These are phyloP conservation scores for Ganoderma sp. DNA, from an alignment of 1,284 basidiomycete genomes.

Conservation along the genomic window DNA sequence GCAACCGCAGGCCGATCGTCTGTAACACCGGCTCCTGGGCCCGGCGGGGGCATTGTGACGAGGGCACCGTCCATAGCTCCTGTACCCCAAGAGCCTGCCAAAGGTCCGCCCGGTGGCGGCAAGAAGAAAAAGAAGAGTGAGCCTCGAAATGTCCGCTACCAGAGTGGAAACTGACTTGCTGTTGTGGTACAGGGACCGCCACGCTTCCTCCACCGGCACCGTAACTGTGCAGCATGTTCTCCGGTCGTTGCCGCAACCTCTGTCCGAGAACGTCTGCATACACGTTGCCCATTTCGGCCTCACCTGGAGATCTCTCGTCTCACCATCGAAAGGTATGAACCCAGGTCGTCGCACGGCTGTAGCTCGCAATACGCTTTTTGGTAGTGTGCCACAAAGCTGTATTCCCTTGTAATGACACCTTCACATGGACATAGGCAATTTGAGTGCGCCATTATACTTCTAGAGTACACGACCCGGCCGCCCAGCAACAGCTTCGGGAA, in stretches of 20 bases:
- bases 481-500: slow-evolving; percentile 7
- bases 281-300: neutral
- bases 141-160: slow-evolving; percentile 30
- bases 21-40: slow-evolving; percentile 59
- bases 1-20: slow-evolving; percentile 49
- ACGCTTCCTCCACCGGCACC: slow-evolving; percentile 24
- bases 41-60: slow-evolving; percentile 46
- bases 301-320: neutral
- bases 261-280: neutral
- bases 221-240: slow-evolving; percentile 4
- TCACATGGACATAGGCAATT: slow-evolving; percentile 10
- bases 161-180: slow-evolving; percentile 8
- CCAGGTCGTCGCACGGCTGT: slow-evolving; percentile 2
- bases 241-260: neutral
- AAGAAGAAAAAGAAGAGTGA: slow-evolving; percentile 77
- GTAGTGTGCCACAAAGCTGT: neutral
- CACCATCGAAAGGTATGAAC: slow-evolving; percentile 3
- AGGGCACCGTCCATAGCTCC: slow-evolving; percentile 48
- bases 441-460: slow-evolving; percentile 8
- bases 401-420: neutral
- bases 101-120: slow-evolving; percentile 55
- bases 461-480: slow-evolving; percentile 8
- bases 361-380: neutral
- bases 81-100: slow-evolving; percentile 53
- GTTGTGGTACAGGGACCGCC: slow-evolving; percentile 29